A percentile compares a stretch with the other conserved stretches of the same genome.
Conservation (phyloP, 2,329 filamentous ascomycete genomes). For the Nigrospora sphaerica region DNA sequence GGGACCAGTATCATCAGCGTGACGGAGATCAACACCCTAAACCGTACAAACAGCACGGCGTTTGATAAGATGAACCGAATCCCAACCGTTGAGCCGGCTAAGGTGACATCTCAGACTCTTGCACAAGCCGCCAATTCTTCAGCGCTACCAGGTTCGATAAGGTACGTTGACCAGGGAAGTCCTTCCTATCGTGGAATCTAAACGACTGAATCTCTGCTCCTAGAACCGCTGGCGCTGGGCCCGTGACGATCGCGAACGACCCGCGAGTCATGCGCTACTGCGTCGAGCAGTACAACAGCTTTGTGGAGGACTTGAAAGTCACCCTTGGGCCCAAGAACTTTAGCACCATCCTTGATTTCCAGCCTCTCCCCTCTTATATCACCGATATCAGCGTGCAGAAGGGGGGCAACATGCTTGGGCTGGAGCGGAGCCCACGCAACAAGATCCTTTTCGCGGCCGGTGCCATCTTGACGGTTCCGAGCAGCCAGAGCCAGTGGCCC, state of each 20-base stretch:
- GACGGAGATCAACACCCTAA: not conserved
- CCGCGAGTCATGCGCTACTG: no score
- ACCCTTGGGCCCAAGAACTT: no score
- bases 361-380: no score
- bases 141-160: not conserved
- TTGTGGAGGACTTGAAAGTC: no score
- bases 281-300: no score
- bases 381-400: no score
- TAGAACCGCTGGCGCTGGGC: not conserved
- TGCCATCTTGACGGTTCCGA: not conserved
- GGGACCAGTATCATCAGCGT: not conserved
- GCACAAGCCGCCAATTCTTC: not conserved
- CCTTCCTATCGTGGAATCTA: not conserved
- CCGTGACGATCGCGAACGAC: constrained; percentile 5
- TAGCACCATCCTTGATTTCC: no score
- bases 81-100: not conserved
- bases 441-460: constrained; percentile 10
- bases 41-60: not conserved
- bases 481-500: constrained; percentile 8
- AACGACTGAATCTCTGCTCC: not conserved
- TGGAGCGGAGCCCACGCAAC: constrained; percentile 9
- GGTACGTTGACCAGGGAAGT: not conserved
- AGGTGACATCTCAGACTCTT: not conserved
- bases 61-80: not conserved
- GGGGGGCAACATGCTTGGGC: constrained; percentile 19